Percentiles rank a stretch among this genome's conserved stretches.
Evolutionary conservation across 2,329 filamentous ascomycete genomes (phyloP).

Genomic region (Phaeosphaeriaceae sp.): DNA sequence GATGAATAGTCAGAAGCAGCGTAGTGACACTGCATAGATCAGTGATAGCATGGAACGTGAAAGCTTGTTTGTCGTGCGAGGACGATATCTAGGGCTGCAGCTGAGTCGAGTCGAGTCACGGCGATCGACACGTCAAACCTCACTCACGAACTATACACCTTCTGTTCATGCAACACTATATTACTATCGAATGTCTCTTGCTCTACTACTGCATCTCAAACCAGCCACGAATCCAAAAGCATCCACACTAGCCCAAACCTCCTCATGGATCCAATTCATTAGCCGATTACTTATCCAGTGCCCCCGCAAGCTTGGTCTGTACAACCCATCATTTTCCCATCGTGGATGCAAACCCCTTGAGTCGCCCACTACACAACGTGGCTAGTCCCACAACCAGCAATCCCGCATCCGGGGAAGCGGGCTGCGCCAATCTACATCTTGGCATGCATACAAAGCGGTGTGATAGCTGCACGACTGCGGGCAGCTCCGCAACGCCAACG

Average conservation of each 20-base stretch:
- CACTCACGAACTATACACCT: too few relatives aligned
- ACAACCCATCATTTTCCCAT: background rate
- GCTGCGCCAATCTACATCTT: slow-evolving; percentile 13
- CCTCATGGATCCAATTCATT: too few relatives aligned
- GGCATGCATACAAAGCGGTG: slow-evolving; percentile 33
- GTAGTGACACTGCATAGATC: background rate
- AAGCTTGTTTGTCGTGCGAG: background rate
- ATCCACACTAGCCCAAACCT: too few relatives aligned
- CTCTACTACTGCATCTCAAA: too few relatives aligned
- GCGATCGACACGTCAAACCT: too few relatives aligned
- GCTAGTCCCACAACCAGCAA: slow-evolving; percentile 18
- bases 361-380: slow-evolving; percentile 14
- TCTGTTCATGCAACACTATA: too few relatives aligned
- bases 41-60: background rate
- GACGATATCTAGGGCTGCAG: background rate
- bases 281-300: too few relatives aligned
- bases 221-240: too few relatives aligned
- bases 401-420: slow-evolving; percentile 32
- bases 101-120: background rate
- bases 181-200: too few relatives aligned
- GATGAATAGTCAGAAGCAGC: background rate
- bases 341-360: background rate
- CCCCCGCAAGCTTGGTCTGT: too few relatives aligned
- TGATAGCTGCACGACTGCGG: slow-evolving; percentile 33
- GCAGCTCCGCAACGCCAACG: slow-evolving; percentile 15